Conservation (phyloP, 2,329 filamentous ascomycete species). For the Ramichloridium luteum region DNA sequence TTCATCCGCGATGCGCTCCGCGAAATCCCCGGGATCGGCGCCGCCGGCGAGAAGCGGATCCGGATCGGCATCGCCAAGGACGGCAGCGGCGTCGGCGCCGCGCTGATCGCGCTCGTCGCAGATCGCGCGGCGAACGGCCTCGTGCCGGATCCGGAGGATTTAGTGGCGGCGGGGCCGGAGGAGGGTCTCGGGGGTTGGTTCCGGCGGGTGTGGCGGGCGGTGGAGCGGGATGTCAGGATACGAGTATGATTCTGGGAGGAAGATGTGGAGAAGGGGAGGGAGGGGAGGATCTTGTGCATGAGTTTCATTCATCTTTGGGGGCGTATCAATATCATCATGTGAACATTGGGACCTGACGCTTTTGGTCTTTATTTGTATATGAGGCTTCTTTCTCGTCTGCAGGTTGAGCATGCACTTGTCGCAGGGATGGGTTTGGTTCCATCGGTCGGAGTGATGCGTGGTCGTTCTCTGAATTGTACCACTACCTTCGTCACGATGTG, state of each 20-base stretch:
- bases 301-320: too few species aligned
- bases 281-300: too few species aligned
- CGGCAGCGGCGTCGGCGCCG: conserved; percentile 88
- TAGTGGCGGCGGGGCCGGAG: conserved; percentile 1
- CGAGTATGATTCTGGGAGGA: not conserved
- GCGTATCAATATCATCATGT: too few species aligned
- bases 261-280: too few species aligned
- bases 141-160: not conserved
- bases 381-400: too few species aligned
- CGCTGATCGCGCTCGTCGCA: conserved; percentile 84
- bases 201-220: not conserved
- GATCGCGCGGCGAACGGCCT: conserved; percentile 38
- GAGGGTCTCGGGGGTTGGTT: not conserved
- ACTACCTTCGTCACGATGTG: too few species aligned
- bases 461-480: too few species aligned
- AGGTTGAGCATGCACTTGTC: too few species aligned
- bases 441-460: too few species aligned
- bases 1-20: conserved; percentile 75
- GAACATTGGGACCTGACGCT: too few species aligned
- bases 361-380: too few species aligned
- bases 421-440: too few species aligned
- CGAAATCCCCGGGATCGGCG: conserved; percentile 65
- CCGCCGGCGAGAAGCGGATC: conserved; percentile 68
- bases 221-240: not conserved
- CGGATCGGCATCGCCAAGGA: conserved; percentile 95